Conservation (phyloP, 768 basidiomycete genomes). For the Serendipita indica region DNA sequence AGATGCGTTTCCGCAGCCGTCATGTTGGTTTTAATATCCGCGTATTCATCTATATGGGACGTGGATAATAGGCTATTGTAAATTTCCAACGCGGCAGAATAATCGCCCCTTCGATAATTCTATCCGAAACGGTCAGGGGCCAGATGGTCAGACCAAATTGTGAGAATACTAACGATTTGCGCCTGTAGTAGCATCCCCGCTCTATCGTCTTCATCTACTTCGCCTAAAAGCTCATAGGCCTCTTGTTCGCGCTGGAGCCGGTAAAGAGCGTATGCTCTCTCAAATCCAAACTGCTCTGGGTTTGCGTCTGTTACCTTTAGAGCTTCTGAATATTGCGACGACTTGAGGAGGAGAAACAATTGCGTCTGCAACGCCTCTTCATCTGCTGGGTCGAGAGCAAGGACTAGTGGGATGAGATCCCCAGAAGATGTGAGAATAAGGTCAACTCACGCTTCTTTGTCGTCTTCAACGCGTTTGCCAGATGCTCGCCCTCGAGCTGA, state of each 20-base stretch:
- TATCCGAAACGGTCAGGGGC: conserved; percentile 22
- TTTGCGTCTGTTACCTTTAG: conserved; percentile 23
- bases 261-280: conserved; percentile 72
- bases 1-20: conserved; percentile 67
- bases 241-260: conserved; percentile 65
- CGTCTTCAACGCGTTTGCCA: conserved; percentile 74
- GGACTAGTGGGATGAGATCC: conserved; percentile 34
- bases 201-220: conserved; percentile 34
- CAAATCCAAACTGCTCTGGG: conserved; percentile 32
- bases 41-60: conserved; percentile 61
- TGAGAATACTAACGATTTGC: conserved; percentile 50
- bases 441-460: conserved; percentile 67
- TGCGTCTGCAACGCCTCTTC: conserved; percentile 67
- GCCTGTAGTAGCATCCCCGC: conserved; percentile 71
- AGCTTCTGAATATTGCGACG: conserved; percentile 63
- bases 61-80: conserved; percentile 73
- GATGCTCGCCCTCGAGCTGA: conserved; percentile 83
- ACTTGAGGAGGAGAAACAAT: conserved; percentile 75
- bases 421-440: conserved; percentile 19
- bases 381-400: conserved; percentile 50
- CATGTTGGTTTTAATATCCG: conserved; percentile 76
- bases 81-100: conserved; percentile 54
- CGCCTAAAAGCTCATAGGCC: conserved; percentile 37
- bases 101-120: conserved; percentile 67
- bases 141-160: not conserved